A percentile compares a stretch with the other conserved stretches of the same genome.
These are phyloP conservation scores for Tulasnella sp. DNA, from an alignment of 768 basidiomycete genomes.

Conservation along the genomic window DNA sequence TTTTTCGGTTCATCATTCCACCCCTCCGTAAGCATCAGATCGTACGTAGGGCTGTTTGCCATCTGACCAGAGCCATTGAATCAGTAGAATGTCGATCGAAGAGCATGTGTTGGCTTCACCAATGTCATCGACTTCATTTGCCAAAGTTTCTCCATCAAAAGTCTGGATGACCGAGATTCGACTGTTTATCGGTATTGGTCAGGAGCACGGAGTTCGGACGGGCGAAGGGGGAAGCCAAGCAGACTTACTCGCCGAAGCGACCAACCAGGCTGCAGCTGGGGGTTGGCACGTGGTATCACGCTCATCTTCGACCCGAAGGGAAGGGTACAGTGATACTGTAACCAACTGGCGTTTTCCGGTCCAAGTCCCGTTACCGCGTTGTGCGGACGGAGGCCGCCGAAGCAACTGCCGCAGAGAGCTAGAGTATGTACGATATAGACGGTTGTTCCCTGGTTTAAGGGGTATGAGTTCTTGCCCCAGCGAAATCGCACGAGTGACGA, in stretches of 20 bases:
- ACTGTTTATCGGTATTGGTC: not conserved
- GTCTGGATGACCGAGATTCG: not conserved
- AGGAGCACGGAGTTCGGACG: no score
- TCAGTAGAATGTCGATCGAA: no score
- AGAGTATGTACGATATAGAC: not conserved
- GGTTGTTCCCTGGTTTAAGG: no score
- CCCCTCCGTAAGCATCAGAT: no score
- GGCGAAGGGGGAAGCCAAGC: not conserved
- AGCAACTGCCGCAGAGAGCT: not conserved
- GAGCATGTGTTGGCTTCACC: not conserved
- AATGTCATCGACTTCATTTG: not conserved
- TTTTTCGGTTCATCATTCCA: no score
- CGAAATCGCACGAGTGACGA: no score
- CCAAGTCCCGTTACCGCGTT: not conserved
- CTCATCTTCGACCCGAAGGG: not conserved
- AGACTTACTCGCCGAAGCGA: not conserved
- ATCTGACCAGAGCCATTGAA: not conserved
- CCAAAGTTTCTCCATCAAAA: not conserved
- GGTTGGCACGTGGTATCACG: not conserved
- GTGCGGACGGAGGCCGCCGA: not conserved
- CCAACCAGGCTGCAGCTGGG: not conserved
- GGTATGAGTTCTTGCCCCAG: no score
- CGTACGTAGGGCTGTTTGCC: no score
- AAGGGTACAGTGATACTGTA: not conserved
- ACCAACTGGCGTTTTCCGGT: not conserved